phyloP scores from a whole-genome alignment of 768 basidiomycete genomes.

The Mycena epipterygia region DNA sequence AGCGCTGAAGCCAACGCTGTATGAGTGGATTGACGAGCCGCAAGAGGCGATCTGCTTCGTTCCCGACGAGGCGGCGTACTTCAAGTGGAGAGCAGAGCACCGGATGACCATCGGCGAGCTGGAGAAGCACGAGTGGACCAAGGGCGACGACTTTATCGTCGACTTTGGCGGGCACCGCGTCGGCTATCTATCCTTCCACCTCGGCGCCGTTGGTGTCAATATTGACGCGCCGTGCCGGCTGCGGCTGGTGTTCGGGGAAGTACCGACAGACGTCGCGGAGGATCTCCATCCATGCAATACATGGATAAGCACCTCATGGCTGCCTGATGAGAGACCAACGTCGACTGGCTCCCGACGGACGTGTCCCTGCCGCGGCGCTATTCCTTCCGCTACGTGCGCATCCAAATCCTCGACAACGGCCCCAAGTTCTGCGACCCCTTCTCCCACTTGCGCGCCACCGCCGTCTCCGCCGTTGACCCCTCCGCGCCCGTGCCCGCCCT shows the following conservation, averaged over 20 bases:
- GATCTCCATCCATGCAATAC: constrained; percentile 18
- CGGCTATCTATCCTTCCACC: constrained; percentile 19
- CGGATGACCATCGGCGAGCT: constrained; percentile 6
- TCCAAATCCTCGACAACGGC: constrained; percentile 9
- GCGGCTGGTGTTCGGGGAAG: constrained; percentile 17
- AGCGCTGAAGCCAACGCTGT: constrained; percentile 13
- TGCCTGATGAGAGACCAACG: constrained; percentile 18
- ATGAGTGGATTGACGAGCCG: constrained; percentile 16
- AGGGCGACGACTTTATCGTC: constrained; percentile 14
- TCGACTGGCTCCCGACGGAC: constrained; percentile 15
- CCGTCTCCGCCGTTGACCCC: constrained; percentile 12
- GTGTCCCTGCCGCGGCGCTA: constrained; percentile 17
- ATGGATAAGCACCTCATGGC: constrained; percentile 13
- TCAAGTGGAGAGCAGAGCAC: constrained; percentile 16
- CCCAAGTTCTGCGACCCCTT: constrained; percentile 2
- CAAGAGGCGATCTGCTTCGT: constrained; percentile 15
- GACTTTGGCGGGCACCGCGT: constrained; percentile 16
- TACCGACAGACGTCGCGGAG: constrained; percentile 19
- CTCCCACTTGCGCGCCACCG: constrained; percentile 15
- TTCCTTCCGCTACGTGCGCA: constrained; percentile 18
- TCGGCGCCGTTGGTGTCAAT: constrained; percentile 13
- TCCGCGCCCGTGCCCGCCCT: not conserved
- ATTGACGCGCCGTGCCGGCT: constrained; percentile 17
- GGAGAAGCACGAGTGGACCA: constrained; percentile 18
- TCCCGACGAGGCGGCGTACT: constrained; percentile 13